Base-by-base conservation (phyloP, 306 rosid species). In the Quercus aquifolioides region DNA sequence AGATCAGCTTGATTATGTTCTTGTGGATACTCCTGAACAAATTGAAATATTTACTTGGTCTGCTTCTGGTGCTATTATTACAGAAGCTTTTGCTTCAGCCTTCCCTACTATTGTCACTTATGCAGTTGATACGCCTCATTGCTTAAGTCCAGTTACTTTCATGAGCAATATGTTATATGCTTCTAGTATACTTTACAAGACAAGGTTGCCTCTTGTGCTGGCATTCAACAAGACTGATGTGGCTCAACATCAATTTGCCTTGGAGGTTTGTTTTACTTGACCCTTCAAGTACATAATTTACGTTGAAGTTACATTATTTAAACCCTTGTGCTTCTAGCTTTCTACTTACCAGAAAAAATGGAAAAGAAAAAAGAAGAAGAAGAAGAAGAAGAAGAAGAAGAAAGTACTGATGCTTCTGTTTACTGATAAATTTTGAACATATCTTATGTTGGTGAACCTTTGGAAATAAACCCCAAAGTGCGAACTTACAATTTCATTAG, bases 151-250 rank as follows among this genome's bases (percentile, higher is more conserved):
- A 18, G 86, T 87, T 41, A 95, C 97, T 71, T 95, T 93, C 80
- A 95, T 88, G 99, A 95, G 99, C 93, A 95, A 95, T 81, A 93
- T 91, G 97, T 88, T 95, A 20, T 95, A 93, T 87, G 98, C 98
- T 33, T 93, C 96, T 74, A 88, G 98, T 74, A 91, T 93, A 80
- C 96, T 95, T 71, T 93, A 93, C 89, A 95, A 90, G 86, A 95
- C 98, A 38, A 79, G 96, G 84, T 77, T 95, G 15, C 98, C 99
- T 55, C 86, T 95, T 76, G 92, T 95, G 41, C 84, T 95, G 88
- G 94, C 90, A 41, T 94, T 94, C 81, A 93, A 95, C 91, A 91
- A 95, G 81, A 86, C 76, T 49, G 98, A 93, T 43, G 92, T 89
- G 56, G 96, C 98, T 23, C 83, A 88, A 35, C 99, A 93, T 80